These are phyloP conservation scores for Teunomyces kruisii DNA, from an alignment of 805 yeast species.

Conservation along the genomic window DNA sequence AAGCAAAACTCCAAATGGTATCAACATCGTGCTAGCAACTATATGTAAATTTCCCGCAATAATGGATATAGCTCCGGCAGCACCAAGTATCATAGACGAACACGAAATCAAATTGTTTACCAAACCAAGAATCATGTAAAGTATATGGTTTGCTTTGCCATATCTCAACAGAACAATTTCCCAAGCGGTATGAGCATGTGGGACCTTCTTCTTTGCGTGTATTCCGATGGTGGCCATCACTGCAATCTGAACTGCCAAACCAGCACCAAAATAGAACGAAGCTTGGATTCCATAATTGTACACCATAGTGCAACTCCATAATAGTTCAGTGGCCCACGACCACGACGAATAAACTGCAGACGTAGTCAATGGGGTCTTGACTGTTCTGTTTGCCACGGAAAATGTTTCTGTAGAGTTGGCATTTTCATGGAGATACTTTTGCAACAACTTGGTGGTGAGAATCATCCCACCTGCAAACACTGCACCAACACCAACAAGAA, in stretches of 20 bases:
- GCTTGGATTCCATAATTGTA: slow-evolving; percentile 25
- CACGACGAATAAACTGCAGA: slow-evolving; percentile 24
- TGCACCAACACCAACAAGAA: slow-evolving; percentile 10
- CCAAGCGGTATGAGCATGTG: slow-evolving; percentile 26
- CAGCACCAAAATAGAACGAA: slow-evolving; percentile 25
- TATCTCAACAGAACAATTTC: slow-evolving; percentile 29
- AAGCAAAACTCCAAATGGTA: slow-evolving; percentile 39
- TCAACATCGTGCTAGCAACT: slow-evolving; percentile 27
- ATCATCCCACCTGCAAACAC: slow-evolving; percentile 30
- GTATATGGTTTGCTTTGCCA: slow-evolving; percentile 22
- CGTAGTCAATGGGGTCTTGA: neutral
- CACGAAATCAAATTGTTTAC: slow-evolving; percentile 25
- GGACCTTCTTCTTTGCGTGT: slow-evolving; percentile 26
- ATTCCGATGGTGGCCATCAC: slow-evolving; percentile 25
- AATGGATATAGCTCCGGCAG: slow-evolving; percentile 26
- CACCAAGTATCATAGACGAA: slow-evolving; percentile 27
- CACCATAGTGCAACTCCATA: slow-evolving; percentile 26
- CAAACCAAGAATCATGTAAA: slow-evolving; percentile 25
- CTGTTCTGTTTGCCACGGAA: slow-evolving; percentile 21
- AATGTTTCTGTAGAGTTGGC: slow-evolving; percentile 27
- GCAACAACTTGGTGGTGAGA: slow-evolving; percentile 22
- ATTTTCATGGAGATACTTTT: slow-evolving; percentile 23
- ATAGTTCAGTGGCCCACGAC: slow-evolving; percentile 30
- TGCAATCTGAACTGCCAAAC: slow-evolving; percentile 25
- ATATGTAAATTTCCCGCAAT: slow-evolving; percentile 28